phyloP scores from a whole-genome alignment of 2,329 filamentous ascomycete species.

The Albifimbria verrucaria region DNA sequence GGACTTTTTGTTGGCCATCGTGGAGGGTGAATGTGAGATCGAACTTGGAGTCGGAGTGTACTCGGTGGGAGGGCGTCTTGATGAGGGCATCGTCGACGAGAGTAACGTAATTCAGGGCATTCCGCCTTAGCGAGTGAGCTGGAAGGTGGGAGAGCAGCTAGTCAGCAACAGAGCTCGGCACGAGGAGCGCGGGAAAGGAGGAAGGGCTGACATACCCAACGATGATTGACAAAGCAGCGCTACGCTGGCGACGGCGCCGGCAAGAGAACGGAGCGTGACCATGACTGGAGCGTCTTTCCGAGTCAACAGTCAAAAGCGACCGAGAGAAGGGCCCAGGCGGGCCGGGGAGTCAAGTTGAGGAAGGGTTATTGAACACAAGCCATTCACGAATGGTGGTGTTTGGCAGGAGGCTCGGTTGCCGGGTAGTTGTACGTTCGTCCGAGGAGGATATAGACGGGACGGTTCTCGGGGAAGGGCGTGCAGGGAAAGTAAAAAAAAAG shows the following conservation, averaged over 20 bases:
- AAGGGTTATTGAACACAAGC: too few relatives aligned
- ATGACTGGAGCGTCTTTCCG: too few relatives aligned
- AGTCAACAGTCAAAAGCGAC: too few relatives aligned
- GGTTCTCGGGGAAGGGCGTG: too few relatives aligned
- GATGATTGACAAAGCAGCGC: slow-evolving; percentile 27
- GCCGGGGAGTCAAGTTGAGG: neutral
- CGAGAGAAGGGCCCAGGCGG: slow-evolving; percentile 1
- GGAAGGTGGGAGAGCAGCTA: slow-evolving; percentile 16
- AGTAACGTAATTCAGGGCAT: slow-evolving; percentile 72
- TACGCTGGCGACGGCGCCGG: slow-evolving; percentile 25
- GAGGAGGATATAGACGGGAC: too few relatives aligned
- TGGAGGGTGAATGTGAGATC: slow-evolving; percentile 79
- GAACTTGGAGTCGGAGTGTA: slow-evolving; percentile 79
- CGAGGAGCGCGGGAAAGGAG: neutral
- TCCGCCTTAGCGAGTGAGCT: slow-evolving; percentile 71
- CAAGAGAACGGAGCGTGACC: slow-evolving; percentile 29
- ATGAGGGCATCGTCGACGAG: slow-evolving; percentile 73
- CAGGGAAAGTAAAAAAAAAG: neutral
- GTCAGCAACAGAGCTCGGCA: slow-evolving; percentile 16
- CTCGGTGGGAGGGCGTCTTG: slow-evolving; percentile 71
- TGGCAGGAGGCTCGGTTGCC: too few relatives aligned
- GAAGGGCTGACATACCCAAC: slow-evolving; percentile 21
- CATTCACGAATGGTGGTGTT: too few relatives aligned
- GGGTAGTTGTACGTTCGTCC: too few relatives aligned
- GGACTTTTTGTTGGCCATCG: slow-evolving; percentile 64